Evolutionary conservation across 176 grass and related monocot species (phyloP).

Genomic region (Zea luxurians): DNA sequence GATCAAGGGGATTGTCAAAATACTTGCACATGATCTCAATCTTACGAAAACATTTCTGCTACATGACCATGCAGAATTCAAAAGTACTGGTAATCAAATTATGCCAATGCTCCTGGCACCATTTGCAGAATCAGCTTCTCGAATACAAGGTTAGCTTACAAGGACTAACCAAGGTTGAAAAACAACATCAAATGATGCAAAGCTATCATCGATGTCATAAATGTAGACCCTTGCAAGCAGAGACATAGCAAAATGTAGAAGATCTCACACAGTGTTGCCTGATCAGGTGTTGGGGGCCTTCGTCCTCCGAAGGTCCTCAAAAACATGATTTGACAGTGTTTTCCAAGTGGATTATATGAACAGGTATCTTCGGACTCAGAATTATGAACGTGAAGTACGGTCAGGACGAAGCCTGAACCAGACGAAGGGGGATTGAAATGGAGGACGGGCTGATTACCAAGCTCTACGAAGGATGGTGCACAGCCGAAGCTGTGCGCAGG

Average conservation of each 20-base stretch:
- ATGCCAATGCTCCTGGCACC: slow-evolving; percentile 10
- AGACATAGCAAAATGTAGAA: neutral
- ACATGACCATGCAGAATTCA: slow-evolving; percentile 4
- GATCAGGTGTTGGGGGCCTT: too few species aligned
- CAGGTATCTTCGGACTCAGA: too few species aligned
- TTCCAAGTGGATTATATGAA: too few species aligned
- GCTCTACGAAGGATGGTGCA: too few species aligned
- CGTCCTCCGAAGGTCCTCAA: too few species aligned
- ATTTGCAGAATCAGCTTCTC: slow-evolving; percentile 24
- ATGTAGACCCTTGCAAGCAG: slow-evolving; percentile 31
- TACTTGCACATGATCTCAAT: slow-evolving; percentile 1
- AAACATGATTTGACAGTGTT: too few species aligned
- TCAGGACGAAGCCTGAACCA: too few species aligned
- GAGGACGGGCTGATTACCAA: too few species aligned
- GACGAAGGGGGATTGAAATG: too few species aligned
- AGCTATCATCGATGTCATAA: neutral
- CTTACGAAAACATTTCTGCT: neutral
- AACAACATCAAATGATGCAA: slow-evolving; percentile 29
- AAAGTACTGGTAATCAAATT: neutral
- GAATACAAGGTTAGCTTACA: slow-evolving; percentile 37
- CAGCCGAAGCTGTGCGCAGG: too few species aligned
- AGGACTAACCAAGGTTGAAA: slow-evolving; percentile 13
- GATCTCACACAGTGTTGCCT: slow-evolving; percentile 2
- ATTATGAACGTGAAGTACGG: too few species aligned
- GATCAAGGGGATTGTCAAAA: neutral